Evolutionary conservation across 805 yeast genomes (phyloP), one percentile per base, ranked within the genome.

Genomic region (Pichia membranifaciens): DNA sequence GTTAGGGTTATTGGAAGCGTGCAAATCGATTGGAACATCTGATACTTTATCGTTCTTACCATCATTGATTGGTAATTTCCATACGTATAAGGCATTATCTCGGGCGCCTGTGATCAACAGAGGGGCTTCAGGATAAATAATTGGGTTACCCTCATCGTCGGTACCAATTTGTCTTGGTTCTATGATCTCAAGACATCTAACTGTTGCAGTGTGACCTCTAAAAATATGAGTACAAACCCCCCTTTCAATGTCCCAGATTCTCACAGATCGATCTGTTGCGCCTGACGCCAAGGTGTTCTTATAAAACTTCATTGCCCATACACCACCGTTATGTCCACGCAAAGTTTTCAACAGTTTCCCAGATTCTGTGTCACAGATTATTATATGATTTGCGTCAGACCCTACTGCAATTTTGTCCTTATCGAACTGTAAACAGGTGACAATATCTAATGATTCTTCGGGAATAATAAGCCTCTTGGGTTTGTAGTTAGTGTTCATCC

Each of bases 301-400:
- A 46, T 78, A 73, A 60, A 89, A 90, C 65, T 91, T 88, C 62
- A 93, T 73, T 1, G 99, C 98, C 99, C 99, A 93, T 5, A 93
- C 99, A 35, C 99, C 99, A 39, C 99, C 99, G 46, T 85, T 95
- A 61, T 93, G 99, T 7, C 96, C 97, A 38, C 74, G 72, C 38
- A 93, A 71, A 5, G 81, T 80, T 37, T 75, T 70, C 8, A 81
- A 58, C 44, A 83, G 70, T 37, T 69, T 68, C 5, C 97, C 97
- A 1, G 85, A 79, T 28, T 73, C 69, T 0, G 96, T 81, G 54
- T 84, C 83, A 65, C 87, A 88, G 8, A 93, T 81, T 53, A 87
- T 82, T 51, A 93, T 87, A 61, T 79, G 76, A 52, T 78, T 79
- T 54, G 88, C 96, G 58, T 90, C 97, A 1, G 95, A 89, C 28